Evolutionary conservation across 2,329 filamentous ascomycete genomes (phyloP).

Genomic region (Colletotrichum destructivum): DNA sequence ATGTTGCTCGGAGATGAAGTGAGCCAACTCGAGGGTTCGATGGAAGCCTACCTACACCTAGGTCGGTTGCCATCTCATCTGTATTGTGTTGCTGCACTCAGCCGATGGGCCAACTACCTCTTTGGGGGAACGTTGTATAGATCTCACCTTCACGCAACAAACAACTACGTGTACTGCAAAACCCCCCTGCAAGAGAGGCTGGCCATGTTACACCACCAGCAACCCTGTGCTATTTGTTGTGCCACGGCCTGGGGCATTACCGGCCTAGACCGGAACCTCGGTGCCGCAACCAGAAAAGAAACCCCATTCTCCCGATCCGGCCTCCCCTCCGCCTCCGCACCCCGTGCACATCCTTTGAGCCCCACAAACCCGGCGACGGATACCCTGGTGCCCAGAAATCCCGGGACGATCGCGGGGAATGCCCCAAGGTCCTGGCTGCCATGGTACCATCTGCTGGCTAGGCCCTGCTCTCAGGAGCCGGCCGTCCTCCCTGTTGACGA

Average conservation of each 20-base stretch:
- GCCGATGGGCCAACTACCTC: neutral
- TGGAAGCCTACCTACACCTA: neutral
- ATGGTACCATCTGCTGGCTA: neutral
- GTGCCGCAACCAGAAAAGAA: neutral
- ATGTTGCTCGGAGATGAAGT: neutral
- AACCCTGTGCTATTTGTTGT: neutral
- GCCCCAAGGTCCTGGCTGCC: neutral
- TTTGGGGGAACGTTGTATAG: neutral
- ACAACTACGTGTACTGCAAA: neutral
- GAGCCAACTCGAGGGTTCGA: neutral
- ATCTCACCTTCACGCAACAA: neutral
- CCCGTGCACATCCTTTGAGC: neutral
- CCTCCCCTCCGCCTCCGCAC: neutral
- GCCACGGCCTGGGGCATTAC: neutral
- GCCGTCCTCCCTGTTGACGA: neutral
- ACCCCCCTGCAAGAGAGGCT: neutral
- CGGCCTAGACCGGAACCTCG: neutral
- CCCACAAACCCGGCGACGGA: neutral
- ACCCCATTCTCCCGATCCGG: neutral
- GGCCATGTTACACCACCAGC: neutral
- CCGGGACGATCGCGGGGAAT: neutral
- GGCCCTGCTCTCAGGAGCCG: neutral
- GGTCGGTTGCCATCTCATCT: no score
- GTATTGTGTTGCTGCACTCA: constrained; percentile 1
- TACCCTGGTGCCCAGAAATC: neutral